Evolutionary conservation across 2,329 filamentous ascomycete genomes (phyloP), one percentile per base, ranked within the genome.

Genomic region (Emergomyces pasteurianus): DNA sequence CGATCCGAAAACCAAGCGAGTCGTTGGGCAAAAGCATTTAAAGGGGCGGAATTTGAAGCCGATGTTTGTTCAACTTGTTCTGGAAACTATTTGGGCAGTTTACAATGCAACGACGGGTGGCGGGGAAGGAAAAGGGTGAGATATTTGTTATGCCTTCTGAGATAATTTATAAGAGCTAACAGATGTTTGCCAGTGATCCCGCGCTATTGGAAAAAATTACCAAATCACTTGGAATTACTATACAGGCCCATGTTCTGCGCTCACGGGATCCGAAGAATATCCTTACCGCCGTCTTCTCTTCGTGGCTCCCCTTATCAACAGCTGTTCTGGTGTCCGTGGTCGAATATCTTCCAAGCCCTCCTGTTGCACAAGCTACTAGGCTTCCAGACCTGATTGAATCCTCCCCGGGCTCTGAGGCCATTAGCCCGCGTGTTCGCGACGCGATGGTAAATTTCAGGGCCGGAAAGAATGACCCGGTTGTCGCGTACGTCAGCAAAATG

Each of bases 401-500:
- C 9, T 94, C 91, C 0, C 92, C 94, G 1, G 92, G 90, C 0
- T 81, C 86, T 2, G 81, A 84, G 2, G 80, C 84, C 66, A 85
- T 97, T 53, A 85, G 89, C 59, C 76, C 82, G 1, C 77, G 79
- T 7, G 77, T 97, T 59, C 87, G 85, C 66, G 80, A 88, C n/a
- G 90, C 92, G 5, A 92, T 97, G 86, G 76, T 88, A 1, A 80
- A 85, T 0, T 96, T 95, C 71, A 89, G 88, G 69, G 83, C 83
- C 3, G 81, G 80, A 0, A 80, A 83, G 46, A 80, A 85, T 0
- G 87, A 88, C 61, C 92, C 92, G 0, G 85, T 95, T 0, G 90
- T 99, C 1, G 92, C 90, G 9, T 99, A 96, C 66, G 89, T 99
- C 63, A 97, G 92, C 76, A 99, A 99, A 73, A 96, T 99, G 91